Evolutionary conservation across 441 rosid genomes (phyloP).

Genomic region (Manihot esculenta): DNA sequence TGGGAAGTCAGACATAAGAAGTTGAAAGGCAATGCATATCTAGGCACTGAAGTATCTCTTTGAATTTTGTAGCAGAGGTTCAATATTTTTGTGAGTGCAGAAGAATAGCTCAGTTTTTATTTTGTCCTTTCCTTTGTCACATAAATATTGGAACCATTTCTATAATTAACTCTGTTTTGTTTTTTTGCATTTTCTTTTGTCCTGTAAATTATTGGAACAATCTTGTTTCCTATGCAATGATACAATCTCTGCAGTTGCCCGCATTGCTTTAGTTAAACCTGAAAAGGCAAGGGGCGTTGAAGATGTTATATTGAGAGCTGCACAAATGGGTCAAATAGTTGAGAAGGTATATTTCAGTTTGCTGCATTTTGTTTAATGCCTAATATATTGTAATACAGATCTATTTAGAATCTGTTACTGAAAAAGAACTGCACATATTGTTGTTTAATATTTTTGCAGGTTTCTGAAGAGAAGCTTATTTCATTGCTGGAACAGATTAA

Average conservation of each 20-base stretch:
- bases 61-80: slow-evolving; percentile 1
- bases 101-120: not conserved
- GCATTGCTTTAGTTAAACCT: slow-evolving; percentile 97
- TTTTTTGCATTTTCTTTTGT: not conserved
- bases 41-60: not conserved
- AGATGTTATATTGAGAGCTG: slow-evolving; percentile 82
- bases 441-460: slow-evolving; percentile 41
- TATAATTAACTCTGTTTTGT: too few species aligned
- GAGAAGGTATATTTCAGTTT: slow-evolving; percentile 66
- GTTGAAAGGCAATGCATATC: not conserved
- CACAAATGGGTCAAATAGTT: slow-evolving; percentile 88
- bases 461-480: slow-evolving; percentile 89
- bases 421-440: not conserved
- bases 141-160: too few species aligned
- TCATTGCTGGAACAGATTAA: slow-evolving; percentile 86
- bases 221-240: not conserved
- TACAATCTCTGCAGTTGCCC: slow-evolving; percentile 52
- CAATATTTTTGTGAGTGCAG: not conserved
- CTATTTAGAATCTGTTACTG: not conserved
- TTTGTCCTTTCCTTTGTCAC: too few species aligned
- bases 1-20: not conserved
- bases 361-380: not conserved
- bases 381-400: not conserved
- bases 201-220: not conserved
- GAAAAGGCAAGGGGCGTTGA: slow-evolving; percentile 96